Evolutionary conservation across 2,329 filamentous ascomycete genomes (phyloP), one percentile per base, ranked within the genome.

Genomic region (Alternaria angustiovoidea): DNA sequence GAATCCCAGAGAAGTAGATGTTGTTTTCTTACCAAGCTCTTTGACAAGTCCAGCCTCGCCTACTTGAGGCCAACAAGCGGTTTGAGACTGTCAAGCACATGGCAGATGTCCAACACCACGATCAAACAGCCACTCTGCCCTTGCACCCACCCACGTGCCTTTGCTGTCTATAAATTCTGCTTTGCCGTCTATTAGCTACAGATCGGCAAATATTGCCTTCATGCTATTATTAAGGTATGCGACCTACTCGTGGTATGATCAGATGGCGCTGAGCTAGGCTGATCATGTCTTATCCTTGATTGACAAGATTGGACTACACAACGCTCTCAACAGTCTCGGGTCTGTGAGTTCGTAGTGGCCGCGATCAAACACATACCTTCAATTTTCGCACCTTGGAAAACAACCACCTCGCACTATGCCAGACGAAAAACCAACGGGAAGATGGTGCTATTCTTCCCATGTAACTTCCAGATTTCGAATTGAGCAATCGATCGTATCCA

Each of bases 1-100:
- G 11, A 26, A 1, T 36, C 20, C 30, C 11, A 1, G 2, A n/a
- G 36, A 4, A 7, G 26, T 22, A 14, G 36, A 14, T 14, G 52
- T 52, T 56, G 51, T 41, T 52, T 52, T 18, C 38, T 28, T 11
- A 34, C 18, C 39, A 51, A 51, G 46, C 44, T 47, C 30, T 26
- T 59, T 49, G 43, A 49, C 51, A 54, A 34, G 46, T 48, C 14
- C 34, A 59, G 56, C 51, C 28, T 32, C 36, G 38, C 39, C 28
- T 28, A 34, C 20, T 36, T 28, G 38, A 38, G 20, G 26, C 16
- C 32, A 54, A 51, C 54, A 61, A 61, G 44, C 59, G 34, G 59
- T 54, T 62, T 59, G 55, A 49, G 36, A 44, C 51, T 22, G n/a
- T 51, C 59, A 59, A 62, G 51, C 59, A 49, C 38, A 18, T 43